Evolutionary conservation across 2,329 filamentous ascomycete species (phyloP), one percentile per base, ranked within the genome.

Genomic region (Alternaria arbusti): DNA sequence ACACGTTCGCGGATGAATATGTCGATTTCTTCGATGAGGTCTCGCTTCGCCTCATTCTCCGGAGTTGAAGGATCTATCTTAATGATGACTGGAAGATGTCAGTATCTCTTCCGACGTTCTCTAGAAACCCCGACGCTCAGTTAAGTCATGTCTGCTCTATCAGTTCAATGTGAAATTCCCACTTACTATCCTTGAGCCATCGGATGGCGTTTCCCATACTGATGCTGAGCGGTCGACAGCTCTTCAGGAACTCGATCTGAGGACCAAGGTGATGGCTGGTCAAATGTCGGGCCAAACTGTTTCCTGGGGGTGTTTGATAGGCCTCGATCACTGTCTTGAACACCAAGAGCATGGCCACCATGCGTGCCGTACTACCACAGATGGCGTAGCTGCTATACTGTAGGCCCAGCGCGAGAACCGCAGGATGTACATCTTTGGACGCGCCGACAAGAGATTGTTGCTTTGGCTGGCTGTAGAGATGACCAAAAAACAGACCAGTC

Each of bases 161-260:
- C 22, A 32, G 10, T 7, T 8, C 20, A 17, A 56, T 30, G 26
- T 6, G 30, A 51, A 57, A 62, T 12, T 6, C n/a, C 32, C 40
- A 60, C 69, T 69, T 69, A 76, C 72, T 64, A 51, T 97, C 88
- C 84, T 99, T 99, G 54, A 99, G 86, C 86, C 94, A 95, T 58
- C 96, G 89, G 77, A 99, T 97, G 36, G 94, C 94, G 79, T 98
- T 99, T 64, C 96, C 96, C 90, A 98, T 97, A 66, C 93, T 93
- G 81, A 97, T 96, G 70, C 93, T 96, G 82, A 99, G 92, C 32
- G 96, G 94, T n/a, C 96, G 90, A 76, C 94, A 97, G 70, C 93
- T 93, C 64, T 93, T 92, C 64, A 99, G 87, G 77, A 96, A 97
- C 69, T 96, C 94, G 75, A 99, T 97, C 81, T 99, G 96, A 40